Evolutionary conservation across 805 yeast species (phyloP), one percentile per base, ranked within the genome.

Genomic region (Monosporozyma aerobia): DNA sequence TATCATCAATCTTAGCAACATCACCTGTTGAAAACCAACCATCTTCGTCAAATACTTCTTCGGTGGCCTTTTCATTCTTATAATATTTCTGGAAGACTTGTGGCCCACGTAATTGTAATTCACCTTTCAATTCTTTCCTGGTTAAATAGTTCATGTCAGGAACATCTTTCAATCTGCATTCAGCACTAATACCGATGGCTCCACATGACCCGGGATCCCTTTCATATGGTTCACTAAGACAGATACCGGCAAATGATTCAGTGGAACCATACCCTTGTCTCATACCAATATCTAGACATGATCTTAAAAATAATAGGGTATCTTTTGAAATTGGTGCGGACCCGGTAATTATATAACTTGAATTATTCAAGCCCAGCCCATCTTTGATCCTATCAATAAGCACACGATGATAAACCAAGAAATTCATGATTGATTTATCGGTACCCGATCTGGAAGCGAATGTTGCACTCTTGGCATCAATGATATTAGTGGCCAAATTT

Each of bases 201-300:
- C 90, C 90, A 56, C 82, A 77, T 3, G 81, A 71, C n/a, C 85
- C 87, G 3, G 68, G 63, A 57, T 64, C 64, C 44, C 62, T 58
- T 52, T 83, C 88, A 54, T 70, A 60, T 46, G 77, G 73, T n/a
- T 73, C 73, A 10, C 74, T 62, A 32, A 61, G 61, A 63, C 65
- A 71, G 51, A 79, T 61, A 13, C 88, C 89, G n/a, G 86, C 85
- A 70, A 81, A 79, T 3, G 83, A 73, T 68, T 85, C 92, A 4
- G 88, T 81, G 41, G 82, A 73, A 3, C 90, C 92, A 65, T 84
- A 85, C n/a, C 92, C 94, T 68, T 85, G 90, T 52, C 71, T 65
- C 48, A 78, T 62, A n/a, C 76, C 71, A 53, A 78, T 65, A 55
- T 78, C 79, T 51, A 86, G 73, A 1, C 82, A 74, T n/a, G 82